These are phyloP conservation scores for Lipomyces starkeyi DNA, from an alignment of 805 yeast species.

Conservation along the genomic window DNA sequence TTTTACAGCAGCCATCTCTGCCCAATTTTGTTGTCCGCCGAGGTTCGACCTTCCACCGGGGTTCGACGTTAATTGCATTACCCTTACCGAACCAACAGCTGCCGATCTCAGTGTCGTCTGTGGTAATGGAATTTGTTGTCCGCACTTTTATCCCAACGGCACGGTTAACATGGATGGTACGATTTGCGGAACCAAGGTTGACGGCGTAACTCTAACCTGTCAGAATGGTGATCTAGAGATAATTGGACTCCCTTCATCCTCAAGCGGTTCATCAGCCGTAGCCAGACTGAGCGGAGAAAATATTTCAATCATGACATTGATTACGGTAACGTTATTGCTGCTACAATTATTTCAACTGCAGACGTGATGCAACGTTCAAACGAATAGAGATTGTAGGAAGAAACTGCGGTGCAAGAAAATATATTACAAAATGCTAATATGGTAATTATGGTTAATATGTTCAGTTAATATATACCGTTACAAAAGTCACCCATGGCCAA, in stretches of 20 bases:
- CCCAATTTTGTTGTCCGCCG: neutral
- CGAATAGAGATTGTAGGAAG: neutral
- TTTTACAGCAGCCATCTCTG: neutral
- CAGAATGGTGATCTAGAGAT: neutral
- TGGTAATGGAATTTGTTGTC: constrained; percentile 4
- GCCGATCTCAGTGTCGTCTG: neutral
- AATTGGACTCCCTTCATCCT: too few relatives aligned
- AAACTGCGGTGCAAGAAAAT: too few relatives aligned
- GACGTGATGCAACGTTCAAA: constrained; percentile 3
- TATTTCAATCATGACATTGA: constrained; percentile 2
- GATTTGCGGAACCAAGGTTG: neutral
- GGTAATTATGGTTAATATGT: too few relatives aligned
- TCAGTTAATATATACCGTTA: too few relatives aligned
- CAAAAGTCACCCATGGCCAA: too few relatives aligned
- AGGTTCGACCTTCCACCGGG: neutral
- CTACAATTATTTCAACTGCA: neutral
- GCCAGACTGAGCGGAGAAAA: neutral
- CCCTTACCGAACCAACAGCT: neutral
- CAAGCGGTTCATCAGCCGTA: neutral
- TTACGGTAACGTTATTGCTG: constrained; percentile 1
- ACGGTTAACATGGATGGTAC: neutral
- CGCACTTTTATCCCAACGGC: constrained; percentile 2
- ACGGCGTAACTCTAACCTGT: neutral
- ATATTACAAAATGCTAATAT: too few relatives aligned
- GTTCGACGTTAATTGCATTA: neutral